Evolutionary conservation across 2,329 filamentous ascomycete genomes (phyloP), one percentile per base, ranked within the genome.

Genomic region (Penicillium sp.): DNA sequence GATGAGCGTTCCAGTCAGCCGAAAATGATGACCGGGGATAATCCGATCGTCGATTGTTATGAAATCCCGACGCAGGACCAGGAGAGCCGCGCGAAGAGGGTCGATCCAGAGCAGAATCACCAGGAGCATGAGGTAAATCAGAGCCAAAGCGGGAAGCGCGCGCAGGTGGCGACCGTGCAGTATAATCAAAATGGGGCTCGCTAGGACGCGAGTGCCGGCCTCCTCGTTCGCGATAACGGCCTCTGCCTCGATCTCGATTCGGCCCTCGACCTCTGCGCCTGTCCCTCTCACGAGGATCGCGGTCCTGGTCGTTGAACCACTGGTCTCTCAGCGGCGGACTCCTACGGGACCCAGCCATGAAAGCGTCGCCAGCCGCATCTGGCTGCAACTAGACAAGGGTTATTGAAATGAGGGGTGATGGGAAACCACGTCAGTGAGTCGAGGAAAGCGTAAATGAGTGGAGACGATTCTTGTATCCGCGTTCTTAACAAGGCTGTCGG

Each of bases 281-380:
- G 47, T 68, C 63, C 54, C 60, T 63, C 44, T 68, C 65, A 62
- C 58, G 66, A 50, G 61, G 61, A 54, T 72, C 66, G 63, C 65
- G 61, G 55, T 75, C 69, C 59, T 66, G 67, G 64, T 73, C 65
- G 63, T 65, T 69, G 69, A 70, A 75, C 74, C 75, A 75, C 68
- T 75, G 67, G 65, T 76, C 70, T 73, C 69, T 77, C 72, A 76
- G 69, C 64, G 71, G 69, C 66, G 73, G 72, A 70, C 72, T 75
- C 69, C 68, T 70, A 68, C 67, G 71, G 65, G 72, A 73, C 66
- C 71, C 72, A 70, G 74, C 74, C 75, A 77, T 77, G 69, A 72
- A 71, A 66, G 63, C 61, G 59, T 56, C 57, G 63, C 63, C 64
- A 65, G 61, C 71, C 59, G 67, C 74, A 77, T 76, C 66, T 65